Evolutionary conservation across 164 flowering plant species (phyloP).

Genomic region (Pachysandra terminalis): DNA sequence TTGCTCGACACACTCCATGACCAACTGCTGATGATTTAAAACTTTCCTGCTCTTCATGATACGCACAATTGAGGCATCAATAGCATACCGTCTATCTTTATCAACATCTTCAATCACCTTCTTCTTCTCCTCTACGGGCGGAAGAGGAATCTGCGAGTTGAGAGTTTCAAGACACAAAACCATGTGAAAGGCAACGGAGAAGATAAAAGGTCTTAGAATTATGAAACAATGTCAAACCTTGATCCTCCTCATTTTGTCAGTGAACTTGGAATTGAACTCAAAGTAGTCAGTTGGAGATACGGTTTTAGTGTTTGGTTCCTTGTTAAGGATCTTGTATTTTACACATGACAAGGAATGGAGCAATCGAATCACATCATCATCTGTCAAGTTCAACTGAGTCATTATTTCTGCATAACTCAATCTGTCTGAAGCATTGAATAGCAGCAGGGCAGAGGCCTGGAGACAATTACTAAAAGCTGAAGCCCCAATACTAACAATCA

Average conservation of each 20-base stretch:
- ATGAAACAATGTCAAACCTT: constrained; percentile 39
- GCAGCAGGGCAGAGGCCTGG: constrained; percentile 54
- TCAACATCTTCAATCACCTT: constrained; percentile 78
- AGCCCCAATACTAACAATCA: background rate
- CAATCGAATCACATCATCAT: constrained; percentile 23
- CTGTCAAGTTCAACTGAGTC: constrained; percentile 13
- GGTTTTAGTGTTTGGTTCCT: constrained; percentile 62
- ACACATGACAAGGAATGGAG: constrained; percentile 77
- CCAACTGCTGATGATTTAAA: constrained; percentile 63
- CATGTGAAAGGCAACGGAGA: background rate
- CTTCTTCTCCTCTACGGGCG: constrained; percentile 72
- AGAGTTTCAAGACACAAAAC: background rate
- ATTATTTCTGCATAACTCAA: constrained; percentile 26
- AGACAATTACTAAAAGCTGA: constrained; percentile 10
- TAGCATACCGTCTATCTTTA: constrained; percentile 73
- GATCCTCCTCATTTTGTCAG: constrained; percentile 80
- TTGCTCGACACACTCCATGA: constrained; percentile 75
- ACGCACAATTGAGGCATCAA: constrained; percentile 80
- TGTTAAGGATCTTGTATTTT: constrained; percentile 65
- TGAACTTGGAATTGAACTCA: constrained; percentile 72
- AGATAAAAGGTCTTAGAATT: background rate
- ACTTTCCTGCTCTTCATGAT: constrained; percentile 84
- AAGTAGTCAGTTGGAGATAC: constrained; percentile 59
- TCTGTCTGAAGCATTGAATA: constrained; percentile 21
- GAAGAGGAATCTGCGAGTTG: constrained; percentile 49